Conservation (phyloP, 164 flowering plant genomes). For the Aristolochia californica region DNA sequence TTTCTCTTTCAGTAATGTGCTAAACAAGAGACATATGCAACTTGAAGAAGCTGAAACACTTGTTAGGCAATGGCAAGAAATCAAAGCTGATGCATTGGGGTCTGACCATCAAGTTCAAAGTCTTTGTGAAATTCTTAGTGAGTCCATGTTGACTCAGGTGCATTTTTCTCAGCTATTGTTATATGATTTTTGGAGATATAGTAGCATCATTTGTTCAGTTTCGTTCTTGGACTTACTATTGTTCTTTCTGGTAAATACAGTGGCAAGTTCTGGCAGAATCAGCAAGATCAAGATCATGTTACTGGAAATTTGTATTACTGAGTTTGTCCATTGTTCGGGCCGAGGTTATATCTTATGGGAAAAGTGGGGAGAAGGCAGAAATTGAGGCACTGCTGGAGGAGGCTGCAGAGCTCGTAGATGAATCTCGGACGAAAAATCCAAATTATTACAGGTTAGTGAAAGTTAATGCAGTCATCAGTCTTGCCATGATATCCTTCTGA, state of each 20-base stretch:
- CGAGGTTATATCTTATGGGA: slow-evolving; percentile 47
- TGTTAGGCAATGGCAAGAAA: slow-evolving; percentile 76
- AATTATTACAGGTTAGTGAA: slow-evolving; percentile 70
- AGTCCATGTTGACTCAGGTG: slow-evolving; percentile 85
- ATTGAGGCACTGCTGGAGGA: slow-evolving; percentile 83
- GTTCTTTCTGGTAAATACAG: slow-evolving; percentile 26
- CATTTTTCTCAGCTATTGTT: slow-evolving; percentile 1
- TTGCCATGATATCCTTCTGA: not conserved
- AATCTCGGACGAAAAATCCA: slow-evolving; percentile 66
- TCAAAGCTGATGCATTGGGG: slow-evolving; percentile 92
- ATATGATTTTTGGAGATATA: not conserved
- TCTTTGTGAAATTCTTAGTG: slow-evolving; percentile 78
- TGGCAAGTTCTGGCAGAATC: slow-evolving; percentile 79
- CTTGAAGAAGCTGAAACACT: slow-evolving; percentile 85
- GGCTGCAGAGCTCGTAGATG: slow-evolving; percentile 96
- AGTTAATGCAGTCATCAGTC: not conserved
- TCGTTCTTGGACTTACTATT: not conserved
- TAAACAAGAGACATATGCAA: slow-evolving; percentile 47
- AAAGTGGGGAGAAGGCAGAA: slow-evolving; percentile 62
- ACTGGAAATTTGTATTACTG: slow-evolving; percentile 90
- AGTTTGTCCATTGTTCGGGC: slow-evolving; percentile 60
- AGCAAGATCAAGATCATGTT: slow-evolving; percentile 65
- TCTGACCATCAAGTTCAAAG: slow-evolving; percentile 47
- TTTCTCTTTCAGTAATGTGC: slow-evolving; percentile 14
- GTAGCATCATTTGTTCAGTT: not conserved